Base-by-base conservation (phyloP, 352 stramenopile species). In the Phytophthora ramorum region DNA sequence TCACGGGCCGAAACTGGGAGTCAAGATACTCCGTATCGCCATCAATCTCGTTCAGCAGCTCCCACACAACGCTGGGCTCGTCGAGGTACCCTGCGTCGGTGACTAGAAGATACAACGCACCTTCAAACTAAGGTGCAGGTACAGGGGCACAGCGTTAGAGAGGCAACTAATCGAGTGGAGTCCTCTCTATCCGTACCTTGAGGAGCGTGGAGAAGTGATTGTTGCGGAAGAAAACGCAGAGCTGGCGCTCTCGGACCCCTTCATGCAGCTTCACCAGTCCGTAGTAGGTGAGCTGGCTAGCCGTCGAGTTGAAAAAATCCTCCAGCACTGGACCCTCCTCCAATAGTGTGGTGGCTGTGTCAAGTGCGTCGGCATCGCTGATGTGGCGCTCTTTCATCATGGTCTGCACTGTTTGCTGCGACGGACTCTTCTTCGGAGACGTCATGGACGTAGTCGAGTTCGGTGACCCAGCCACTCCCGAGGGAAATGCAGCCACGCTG, bases 201-300 rank as follows among this genome's bases (percentile, higher is more conserved):
- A 99, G 99, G 14, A 99, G 67, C 1, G 97, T 99, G 16, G 87
- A 97, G 67, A 99, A 99, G 61, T 99, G 98, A 66, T 99, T 99
- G 84, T 99, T 99, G 19, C 97, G 95, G 69, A 99, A 99, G 75
- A 99, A 99, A 12, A 99, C 95, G 19, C 79, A 95, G 19, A 99
- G 76, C 57, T 98, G 79, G 20, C 94, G 85, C 53, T 98, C 89
- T 9, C 85, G 81, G 7, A 99, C 41, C 19, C 96, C 79, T 73
- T 98, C 88, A 66, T 99, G 93, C 17, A 99, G 77, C 66, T 95
- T 89, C 14, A 92, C 69, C 17, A 99, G 83, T 13, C 96, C 97
- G 59, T 96, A 93, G 61, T 98, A 97, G 34, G 97, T 99, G 35
- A 99, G 74, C 75, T 99, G 97, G 52, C 92, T 97, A 26, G 85